Percentiles rank a stretch among this genome's conserved stretches.
Conservation (phyloP, 352 stramenopile genomes). For the Pythium chondricola region DNA sequence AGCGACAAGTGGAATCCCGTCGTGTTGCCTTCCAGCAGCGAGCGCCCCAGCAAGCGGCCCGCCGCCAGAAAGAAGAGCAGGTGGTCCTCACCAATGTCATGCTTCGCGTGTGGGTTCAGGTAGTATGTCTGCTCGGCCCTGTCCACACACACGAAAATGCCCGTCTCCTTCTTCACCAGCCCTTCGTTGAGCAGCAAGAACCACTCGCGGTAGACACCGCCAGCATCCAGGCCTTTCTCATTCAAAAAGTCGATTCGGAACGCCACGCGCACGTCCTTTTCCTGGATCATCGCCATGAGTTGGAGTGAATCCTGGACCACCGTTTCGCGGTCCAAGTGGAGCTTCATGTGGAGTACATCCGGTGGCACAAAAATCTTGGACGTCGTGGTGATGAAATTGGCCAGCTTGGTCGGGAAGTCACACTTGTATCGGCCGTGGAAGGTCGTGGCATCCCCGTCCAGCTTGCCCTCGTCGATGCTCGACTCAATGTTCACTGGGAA, state of each 20-base stretch:
- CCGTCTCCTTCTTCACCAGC: constrained; percentile 14
- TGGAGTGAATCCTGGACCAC: constrained; percentile 27
- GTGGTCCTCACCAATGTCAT: constrained; percentile 21
- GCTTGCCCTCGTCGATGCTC: constrained; percentile 12
- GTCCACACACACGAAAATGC: constrained; percentile 21
- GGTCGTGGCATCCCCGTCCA: constrained; percentile 27
- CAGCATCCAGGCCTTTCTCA: constrained; percentile 40
- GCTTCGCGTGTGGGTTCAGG: constrained; percentile 20
- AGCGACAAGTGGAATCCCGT: constrained; percentile 84
- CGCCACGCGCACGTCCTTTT: constrained; percentile 17
- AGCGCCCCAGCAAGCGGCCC: constrained; percentile 17
- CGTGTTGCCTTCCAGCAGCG: constrained; percentile 66
- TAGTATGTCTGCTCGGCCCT: constrained; percentile 18
- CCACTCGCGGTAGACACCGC: constrained; percentile 52
- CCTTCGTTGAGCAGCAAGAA: constrained; percentile 33
- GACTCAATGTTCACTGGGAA: constrained; percentile 27
- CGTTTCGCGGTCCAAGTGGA: constrained; percentile 10
- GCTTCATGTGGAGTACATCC: constrained; percentile 17
- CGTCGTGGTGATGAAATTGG: constrained; percentile 32
- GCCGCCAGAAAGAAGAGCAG: constrained; percentile 16
- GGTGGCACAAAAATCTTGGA: constrained; percentile 31
- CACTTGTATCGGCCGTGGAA: constrained; percentile 15
- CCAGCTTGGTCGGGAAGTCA: constrained; percentile 37
- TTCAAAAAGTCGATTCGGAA: constrained; percentile 40
- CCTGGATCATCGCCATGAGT: constrained; percentile 16